Base-by-base conservation (phyloP, 176 grass and related monocot genomes). In the Zoysia pacifica region DNA sequence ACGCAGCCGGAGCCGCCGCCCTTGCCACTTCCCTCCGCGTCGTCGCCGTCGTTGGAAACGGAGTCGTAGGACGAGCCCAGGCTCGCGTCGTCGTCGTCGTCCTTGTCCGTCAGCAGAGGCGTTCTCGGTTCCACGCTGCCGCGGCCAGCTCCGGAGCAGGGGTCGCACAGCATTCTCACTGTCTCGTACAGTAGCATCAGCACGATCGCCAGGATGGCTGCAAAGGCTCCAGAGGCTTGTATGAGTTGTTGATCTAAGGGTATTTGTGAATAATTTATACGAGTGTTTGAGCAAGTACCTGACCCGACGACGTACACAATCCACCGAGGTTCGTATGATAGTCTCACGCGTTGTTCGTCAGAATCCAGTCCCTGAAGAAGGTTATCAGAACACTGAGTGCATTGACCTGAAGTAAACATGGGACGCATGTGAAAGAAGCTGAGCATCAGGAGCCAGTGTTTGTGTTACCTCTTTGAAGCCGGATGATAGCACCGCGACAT, bases 41-140 rank as follows among this genome's bases (percentile, higher is more conserved):
- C 87, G n/a, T 85, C 83, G 49, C 88, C 88, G 42, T 91, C 86
- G 63, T 89, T 62, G 15, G 94, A 97, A 11, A 89, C 81, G 11
- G 91, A 93, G n/a, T 97, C 94, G 71, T 91, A 93, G 13, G 91
- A 91, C 40, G 93, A 97, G 60, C 93, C 93, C 84, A 91, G 77
- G 88, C 91, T 97, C 40, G 2, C 49, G 67, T 56, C 68, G 4
- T 90, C 90, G 0, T 89, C 93, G 0, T 91, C 93, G 0, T 95
- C 93, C 79, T 97, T 91, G 77, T 59, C 81, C 46, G 75, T 48
- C 62, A 93, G 52, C 20, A 91, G 67, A 7, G 91, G 51, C 54
- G 28, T 44, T 67, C 67, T 80, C 73, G 53, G 58, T 12, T 70
- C 79, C 18, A 56, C 70, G 19, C 36, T 18, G 45, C 40, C 16